Conservation (phyloP, 805 yeast genomes). For the Metschnikowia kunwiensis region DNA sequence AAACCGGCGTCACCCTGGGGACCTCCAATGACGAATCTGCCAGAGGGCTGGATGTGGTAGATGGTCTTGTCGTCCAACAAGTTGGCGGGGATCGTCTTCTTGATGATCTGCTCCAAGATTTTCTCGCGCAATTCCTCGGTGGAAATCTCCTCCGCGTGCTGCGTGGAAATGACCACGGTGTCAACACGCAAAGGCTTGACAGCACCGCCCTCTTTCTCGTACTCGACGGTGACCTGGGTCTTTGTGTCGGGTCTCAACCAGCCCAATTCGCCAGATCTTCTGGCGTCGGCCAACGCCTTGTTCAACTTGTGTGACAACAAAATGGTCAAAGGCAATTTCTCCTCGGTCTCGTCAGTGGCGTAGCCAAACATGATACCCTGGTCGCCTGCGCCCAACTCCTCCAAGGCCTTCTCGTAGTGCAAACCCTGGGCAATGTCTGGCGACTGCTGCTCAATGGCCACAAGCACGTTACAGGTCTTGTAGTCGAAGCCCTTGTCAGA, state of each 20-base stretch:
- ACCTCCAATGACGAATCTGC: constrained; percentile 99
- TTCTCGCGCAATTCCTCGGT: constrained; percentile 87
- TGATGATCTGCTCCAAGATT: constrained; percentile 74
- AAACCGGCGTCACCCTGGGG: constrained; percentile 99
- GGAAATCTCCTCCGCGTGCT: constrained; percentile 93
- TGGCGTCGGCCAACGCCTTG: constrained; percentile 94
- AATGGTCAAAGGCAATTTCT: constrained; percentile 92
- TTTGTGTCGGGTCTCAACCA: constrained; percentile 99
- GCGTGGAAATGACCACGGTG: constrained; percentile 95
- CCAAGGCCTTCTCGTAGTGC: constrained; percentile 92
- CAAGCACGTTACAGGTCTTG: constrained; percentile 98
- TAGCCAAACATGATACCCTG: constrained; percentile 99
- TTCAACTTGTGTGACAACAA: constrained; percentile 93
- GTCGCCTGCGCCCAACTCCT: constrained; percentile 99
- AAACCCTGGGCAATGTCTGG: constrained; percentile 99
- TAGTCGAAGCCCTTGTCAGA: constrained; percentile 97
- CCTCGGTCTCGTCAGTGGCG: constrained; percentile 98
- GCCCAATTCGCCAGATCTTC: constrained; percentile 89
- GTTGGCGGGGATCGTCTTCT: constrained; percentile 88
- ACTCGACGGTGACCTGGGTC: constrained; percentile 98
- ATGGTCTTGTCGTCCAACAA: constrained; percentile 91
- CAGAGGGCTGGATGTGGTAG: constrained; percentile 99
- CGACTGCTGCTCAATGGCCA: constrained; percentile 99
- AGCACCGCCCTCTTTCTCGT: constrained; percentile 91
- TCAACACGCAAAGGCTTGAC: constrained; percentile 95